A percentile compares a stretch with the other conserved stretches of the same genome.
These are phyloP conservation scores for Neocatenulostroma microsporum DNA, from an alignment of 2,329 filamentous ascomycete species.

Conservation along the genomic window DNA sequence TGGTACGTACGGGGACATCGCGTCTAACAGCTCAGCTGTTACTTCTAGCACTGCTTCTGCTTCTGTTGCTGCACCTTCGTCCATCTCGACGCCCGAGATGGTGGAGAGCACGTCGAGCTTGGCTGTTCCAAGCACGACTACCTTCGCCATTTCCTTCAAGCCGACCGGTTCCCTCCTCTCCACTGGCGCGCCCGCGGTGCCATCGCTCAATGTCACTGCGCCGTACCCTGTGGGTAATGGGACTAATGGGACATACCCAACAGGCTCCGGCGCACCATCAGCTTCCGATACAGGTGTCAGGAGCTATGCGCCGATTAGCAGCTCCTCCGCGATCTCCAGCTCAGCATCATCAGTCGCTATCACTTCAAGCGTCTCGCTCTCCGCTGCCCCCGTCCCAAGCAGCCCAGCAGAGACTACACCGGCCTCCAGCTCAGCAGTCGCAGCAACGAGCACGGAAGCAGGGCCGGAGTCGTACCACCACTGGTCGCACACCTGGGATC, in stretches of 20 bases:
- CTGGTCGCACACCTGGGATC: constrained; percentile 1
- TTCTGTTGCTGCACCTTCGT: constrained; percentile 1
- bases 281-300: not conserved
- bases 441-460: not conserved
- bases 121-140: constrained; percentile 3
- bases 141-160: constrained; percentile 11
- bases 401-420: constrained; percentile 6
- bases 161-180: constrained; percentile 3
- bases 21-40: not conserved
- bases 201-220: too few species aligned
- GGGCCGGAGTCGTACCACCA: constrained; percentile 1
- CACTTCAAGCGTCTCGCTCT: not conserved
- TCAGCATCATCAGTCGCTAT: not conserved
- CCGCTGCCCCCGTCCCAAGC: constrained; percentile 5
- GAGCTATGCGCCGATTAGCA: not conserved
- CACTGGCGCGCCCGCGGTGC: not conserved
- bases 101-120: constrained; percentile 3
- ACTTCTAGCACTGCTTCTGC: not conserved
- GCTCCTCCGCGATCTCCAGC: not conserved
- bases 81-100: too few species aligned
- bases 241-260: not conserved
- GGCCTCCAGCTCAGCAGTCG: not conserved
- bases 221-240: constrained; percentile 2
- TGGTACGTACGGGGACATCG: not conserved
- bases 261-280: not conserved